Evolutionary conservation across 345 rosid species (phyloP).

Genomic region (Populus deltoides): DNA sequence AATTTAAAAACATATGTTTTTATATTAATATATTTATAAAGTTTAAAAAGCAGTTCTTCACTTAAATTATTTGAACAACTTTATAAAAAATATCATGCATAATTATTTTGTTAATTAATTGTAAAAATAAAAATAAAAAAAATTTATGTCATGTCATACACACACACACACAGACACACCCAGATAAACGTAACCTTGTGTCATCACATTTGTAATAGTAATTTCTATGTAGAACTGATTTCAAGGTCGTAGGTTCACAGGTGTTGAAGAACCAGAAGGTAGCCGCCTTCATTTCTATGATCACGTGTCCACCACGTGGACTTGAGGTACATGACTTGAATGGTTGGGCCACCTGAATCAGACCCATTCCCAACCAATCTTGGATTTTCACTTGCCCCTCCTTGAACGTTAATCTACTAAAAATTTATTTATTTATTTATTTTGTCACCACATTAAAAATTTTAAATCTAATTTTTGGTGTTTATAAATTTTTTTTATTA

Average conservation of each 20-base stretch:
- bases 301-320: neutral
- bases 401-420: too few species aligned
- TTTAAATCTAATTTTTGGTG: too few species aligned
- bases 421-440: too few species aligned
- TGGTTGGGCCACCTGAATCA: neutral
- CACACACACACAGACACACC: too few species aligned
- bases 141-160: too few species aligned
- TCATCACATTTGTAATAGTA: neutral
- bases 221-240: neutral
- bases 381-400: neutral
- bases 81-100: too few species aligned
- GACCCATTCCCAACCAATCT: neutral
- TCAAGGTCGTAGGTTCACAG: neutral
- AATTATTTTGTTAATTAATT: too few species aligned
- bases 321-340: neutral
- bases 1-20: fast-evolving
- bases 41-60: too few species aligned
- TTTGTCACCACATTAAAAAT: too few species aligned
- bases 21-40: fast-evolving
- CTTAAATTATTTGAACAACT: too few species aligned
- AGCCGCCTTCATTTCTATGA: neutral
- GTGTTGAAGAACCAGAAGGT: neutral
- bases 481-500: too few species aligned
- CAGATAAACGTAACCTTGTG: neutral
- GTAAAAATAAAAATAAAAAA: too few species aligned